These are phyloP conservation scores for Calonectria pseudoreteaudii DNA, from an alignment of 2,329 filamentous ascomycete species.

Conservation along the genomic window DNA sequence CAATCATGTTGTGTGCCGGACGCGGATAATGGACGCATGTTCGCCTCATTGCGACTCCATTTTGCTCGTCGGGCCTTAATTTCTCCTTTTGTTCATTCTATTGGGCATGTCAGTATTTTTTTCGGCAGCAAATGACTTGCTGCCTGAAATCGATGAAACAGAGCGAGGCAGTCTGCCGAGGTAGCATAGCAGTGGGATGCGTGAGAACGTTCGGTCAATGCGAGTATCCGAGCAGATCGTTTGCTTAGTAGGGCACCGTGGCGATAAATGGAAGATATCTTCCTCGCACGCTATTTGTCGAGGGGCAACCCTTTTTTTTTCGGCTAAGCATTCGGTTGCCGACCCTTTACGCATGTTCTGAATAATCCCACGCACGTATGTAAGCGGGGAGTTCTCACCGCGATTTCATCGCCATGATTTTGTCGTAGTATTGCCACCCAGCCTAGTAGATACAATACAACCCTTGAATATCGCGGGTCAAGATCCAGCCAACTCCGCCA, in stretches of 20 bases:
- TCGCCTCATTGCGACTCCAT: neutral
- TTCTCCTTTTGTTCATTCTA: neutral
- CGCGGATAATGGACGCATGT: neutral
- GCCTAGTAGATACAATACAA: neutral
- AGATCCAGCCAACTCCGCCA: too few species aligned
- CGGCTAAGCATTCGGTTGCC: neutral
- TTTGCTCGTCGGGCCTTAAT: neutral
- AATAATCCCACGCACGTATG: neutral
- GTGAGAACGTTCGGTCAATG: neutral
- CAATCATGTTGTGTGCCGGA: neutral
- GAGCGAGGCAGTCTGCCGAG: neutral
- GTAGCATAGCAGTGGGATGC: neutral
- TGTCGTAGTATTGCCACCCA: neutral
- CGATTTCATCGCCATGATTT: neutral
- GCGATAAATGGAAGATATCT: neutral
- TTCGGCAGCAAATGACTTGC: neutral
- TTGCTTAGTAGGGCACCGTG: neutral
- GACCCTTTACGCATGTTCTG: neutral
- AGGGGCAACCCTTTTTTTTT: neutral
- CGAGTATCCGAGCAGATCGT: neutral
- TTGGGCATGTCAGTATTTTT: neutral
- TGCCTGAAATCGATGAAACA: neutral
- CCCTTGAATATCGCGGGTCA: neutral
- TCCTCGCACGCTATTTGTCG: neutral
- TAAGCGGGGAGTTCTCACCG: neutral